Base-by-base conservation (phyloP, 495 filamentous ascomycete genomes). In the Polyplosphaeria fusca region DNA sequence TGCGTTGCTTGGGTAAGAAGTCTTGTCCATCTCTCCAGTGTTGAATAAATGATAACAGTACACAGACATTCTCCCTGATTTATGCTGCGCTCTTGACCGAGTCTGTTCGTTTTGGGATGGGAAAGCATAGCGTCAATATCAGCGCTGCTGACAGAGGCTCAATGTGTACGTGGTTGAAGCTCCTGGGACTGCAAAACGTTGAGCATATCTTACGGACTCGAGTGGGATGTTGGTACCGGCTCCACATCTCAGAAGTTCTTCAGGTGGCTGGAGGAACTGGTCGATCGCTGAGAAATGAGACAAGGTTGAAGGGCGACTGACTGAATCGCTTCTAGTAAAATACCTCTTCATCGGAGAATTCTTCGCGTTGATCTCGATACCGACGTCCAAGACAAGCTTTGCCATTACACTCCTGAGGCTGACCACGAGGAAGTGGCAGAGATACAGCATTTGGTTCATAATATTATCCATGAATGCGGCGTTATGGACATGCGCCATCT, bases 61-160 rank as follows among this genome's bases (percentile, higher is more conserved):
- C 20, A 20, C 42, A 55, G 52, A 13, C 47, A 18, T 41, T 46
- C 26, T 22, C 28, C 22, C 3, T 47, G 5, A 23, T 55, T 11
- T 46, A 55, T 25, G 14, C 41, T 16, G 43, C 20, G 7, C 30
- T 55, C 16, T 39, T 37, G 26, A 55, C 52, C 13, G 28, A 28
- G n/a, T 46, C 52, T 20, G 52, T 55, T 19, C 5, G 23, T 7
- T 55, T 47, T 46, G 52, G 52, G 2, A 18, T 55, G 28, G 52
- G 52, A 2, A 39, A 47, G 28, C 52, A 47, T 43, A 28, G 4
- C 4, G n/a, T 23, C 19, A 22, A 55, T 24, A 19, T 55, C 19
- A 7, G 23, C 23, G 37, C 26, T 13, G 26, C 7, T 3, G 24
- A 55, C 20, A 26, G 25, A 25, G 3, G 11, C 16, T 22, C 42